phyloP scores from a whole-genome alignment of 164 flowering plant species.

The Echeveria elegans region DNA sequence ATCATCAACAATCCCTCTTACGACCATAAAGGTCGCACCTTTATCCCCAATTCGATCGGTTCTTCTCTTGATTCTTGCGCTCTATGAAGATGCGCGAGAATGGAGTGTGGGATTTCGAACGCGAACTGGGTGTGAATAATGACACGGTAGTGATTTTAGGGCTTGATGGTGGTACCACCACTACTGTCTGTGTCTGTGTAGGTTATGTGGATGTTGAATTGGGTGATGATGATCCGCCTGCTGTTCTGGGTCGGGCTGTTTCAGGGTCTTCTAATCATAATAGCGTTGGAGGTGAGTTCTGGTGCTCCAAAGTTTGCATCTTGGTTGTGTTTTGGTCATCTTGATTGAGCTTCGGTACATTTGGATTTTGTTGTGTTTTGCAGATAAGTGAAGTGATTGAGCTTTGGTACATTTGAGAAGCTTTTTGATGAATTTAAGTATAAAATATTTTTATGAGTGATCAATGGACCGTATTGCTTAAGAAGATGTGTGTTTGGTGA shows the following conservation, averaged over 20 bases:
- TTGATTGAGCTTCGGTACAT: no score
- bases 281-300: slow-evolving; percentile 10
- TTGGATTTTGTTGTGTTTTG: not conserved
- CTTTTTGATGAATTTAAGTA: not conserved
- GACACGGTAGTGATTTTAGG: not conserved
- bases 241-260: slow-evolving; percentile 9
- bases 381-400: not conserved
- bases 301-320: not conserved
- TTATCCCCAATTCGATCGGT: not conserved
- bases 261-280: slow-evolving; percentile 11
- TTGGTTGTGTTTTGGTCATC: not conserved
- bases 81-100: not conserved
- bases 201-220: not conserved
- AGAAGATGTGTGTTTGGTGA: no score
- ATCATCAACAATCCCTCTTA: no score
- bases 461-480: not conserved
- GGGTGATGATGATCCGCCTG: not conserved
- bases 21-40: not conserved
- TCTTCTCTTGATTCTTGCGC: not conserved
- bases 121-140: not conserved
- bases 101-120: not conserved
- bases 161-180: not conserved
- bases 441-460: not conserved
- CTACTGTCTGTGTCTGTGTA: not conserved
- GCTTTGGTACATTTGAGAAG: no score